phyloP scores from a whole-genome alignment of 768 basidiomycete species.

The Amanita exitialis region DNA sequence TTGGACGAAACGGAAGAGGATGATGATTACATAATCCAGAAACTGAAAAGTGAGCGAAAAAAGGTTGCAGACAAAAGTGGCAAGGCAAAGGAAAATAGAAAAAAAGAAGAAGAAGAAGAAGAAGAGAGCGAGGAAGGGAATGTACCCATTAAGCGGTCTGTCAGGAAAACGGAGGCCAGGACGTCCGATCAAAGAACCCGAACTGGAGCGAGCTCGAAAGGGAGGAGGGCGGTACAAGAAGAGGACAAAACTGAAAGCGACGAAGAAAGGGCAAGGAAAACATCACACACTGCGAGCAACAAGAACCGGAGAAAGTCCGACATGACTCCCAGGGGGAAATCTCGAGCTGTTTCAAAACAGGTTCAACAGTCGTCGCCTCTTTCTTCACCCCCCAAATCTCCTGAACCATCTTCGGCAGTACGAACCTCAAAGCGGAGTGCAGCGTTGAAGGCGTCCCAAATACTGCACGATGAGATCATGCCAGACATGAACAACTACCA shows the following conservation, averaged over 20 bases:
- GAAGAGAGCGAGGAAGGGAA: background rate
- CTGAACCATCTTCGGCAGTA: background rate
- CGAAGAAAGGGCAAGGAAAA: background rate
- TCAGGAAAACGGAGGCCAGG: background rate
- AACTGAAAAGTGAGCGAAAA: background rate
- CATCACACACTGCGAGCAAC: background rate
- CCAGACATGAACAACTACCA: slow-evolving; percentile 67
- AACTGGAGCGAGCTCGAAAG: background rate
- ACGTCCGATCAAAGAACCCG: background rate
- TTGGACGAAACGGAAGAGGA: slow-evolving; percentile 7
- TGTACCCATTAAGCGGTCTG: background rate
- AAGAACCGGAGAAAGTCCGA: background rate
- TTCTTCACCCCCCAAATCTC: background rate
- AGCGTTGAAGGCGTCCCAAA: slow-evolving; percentile 35
- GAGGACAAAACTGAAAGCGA: background rate
- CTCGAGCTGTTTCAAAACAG: background rate
- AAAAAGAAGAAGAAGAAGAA: background rate
- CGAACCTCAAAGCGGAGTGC: slow-evolving; percentile 26
- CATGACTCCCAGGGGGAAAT: background rate
- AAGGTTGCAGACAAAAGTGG: background rate
- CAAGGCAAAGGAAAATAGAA: background rate
- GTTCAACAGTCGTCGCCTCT: slow-evolving; percentile 1
- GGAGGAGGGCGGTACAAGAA: background rate
- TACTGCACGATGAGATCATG: slow-evolving; percentile 60
- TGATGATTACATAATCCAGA: background rate